Evolutionary conservation across 805 yeast species (phyloP).

Genomic region (Lachancea meyersii): DNA sequence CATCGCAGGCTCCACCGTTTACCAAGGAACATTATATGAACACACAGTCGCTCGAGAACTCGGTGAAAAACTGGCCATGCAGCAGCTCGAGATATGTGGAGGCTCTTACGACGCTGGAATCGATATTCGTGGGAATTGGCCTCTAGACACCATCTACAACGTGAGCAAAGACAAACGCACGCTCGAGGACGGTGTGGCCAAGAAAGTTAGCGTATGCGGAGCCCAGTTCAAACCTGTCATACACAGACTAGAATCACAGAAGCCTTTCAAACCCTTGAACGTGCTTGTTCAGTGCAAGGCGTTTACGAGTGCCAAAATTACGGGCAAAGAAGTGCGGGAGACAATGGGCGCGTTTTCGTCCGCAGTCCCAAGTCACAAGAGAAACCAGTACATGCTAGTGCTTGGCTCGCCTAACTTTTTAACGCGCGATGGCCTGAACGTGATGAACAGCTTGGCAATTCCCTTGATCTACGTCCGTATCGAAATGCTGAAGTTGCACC

Average conservation of each 20-base stretch:
- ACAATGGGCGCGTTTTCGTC: constrained; percentile 28
- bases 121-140: constrained; percentile 30
- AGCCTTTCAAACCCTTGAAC: constrained; percentile 13
- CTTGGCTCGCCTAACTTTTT: constrained; percentile 32
- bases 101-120: constrained; percentile 33
- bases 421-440: constrained; percentile 26
- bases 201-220: constrained; percentile 16
- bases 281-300: constrained; percentile 32
- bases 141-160: constrained; percentile 14
- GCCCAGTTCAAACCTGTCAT: constrained; percentile 19
- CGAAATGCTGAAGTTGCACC: constrained; percentile 18
- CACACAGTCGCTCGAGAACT: constrained; percentile 30
- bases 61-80: constrained; percentile 22
- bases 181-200: constrained; percentile 12
- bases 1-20: constrained; percentile 27
- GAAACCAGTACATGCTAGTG: constrained; percentile 21
- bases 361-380: constrained; percentile 14
- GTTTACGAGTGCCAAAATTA: constrained; percentile 22
- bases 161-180: constrained; percentile 4
- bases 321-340: constrained; percentile 31
- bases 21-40: constrained; percentile 32
- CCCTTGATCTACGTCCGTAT: constrained; percentile 29
- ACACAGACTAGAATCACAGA: constrained; percentile 9
- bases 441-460: constrained; percentile 25
- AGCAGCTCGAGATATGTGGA: constrained; percentile 22